Base-by-base conservation (phyloP, 257 asterid genomes). In the Gardenia jasminoides region DNA sequence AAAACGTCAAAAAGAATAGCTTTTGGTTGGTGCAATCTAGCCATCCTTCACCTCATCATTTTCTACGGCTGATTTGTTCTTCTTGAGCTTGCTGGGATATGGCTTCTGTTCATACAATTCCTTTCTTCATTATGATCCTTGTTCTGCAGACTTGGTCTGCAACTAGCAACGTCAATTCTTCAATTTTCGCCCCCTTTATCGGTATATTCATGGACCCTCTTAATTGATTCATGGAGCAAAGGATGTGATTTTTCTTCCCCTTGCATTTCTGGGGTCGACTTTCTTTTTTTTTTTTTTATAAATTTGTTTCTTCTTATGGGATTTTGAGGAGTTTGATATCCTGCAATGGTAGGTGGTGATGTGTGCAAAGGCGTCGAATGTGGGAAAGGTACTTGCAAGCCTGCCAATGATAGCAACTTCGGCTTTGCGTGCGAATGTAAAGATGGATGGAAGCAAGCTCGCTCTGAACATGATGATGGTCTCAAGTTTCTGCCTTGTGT, bases 371-470 rank as follows among this genome's bases (percentile, higher is more conserved):
- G 16, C 19, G 61, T 65, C 31, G 84, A 82, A 48, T 92, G 97
- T 72, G 96, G 96, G 74, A 88, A 85, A 48, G 97, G 97, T 0
- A 85, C 28, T 5, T 91, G 98, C 80, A 84, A 82, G 79, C 79
- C 76, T 47, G 86, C 94, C 10, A 82, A 75, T 3, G 82, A 81
- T 39, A 83, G 61, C 79, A 76, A 76, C 13, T 73, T 88, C 6
- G 95, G 94, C 24, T 93, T 78, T 68, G 90, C 6, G 64, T 91
- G 98, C 80, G 87, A 77, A 56, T 93, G 98, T 67, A 90, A 89
- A 2, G 33, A 80, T n/a, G 98, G 97, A 0, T 93, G 98, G 98
- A 82, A 61, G 58, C 98, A 91, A 75, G 82, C 89, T 79, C 86
- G 89, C 44, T 78, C 79, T 6, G 67, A 80, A 26, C 80, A 81